Base-by-base conservation (phyloP, 345 rosid species). In the Orychophragmus violaceus region DNA sequence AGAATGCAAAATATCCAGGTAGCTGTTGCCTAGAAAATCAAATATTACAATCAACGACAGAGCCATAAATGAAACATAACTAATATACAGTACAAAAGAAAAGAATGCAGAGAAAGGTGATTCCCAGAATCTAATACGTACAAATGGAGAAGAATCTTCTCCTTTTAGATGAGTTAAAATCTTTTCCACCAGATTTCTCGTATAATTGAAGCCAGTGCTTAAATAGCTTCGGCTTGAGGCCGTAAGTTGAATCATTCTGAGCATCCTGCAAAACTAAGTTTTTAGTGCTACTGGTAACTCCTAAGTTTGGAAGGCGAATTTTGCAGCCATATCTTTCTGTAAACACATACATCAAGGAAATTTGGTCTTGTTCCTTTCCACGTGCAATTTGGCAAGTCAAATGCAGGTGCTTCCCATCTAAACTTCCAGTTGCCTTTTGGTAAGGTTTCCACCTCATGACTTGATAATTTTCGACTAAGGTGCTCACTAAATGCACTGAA, bases 91-190 rank as follows among this genome's bases (percentile, higher is more conserved):
- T 53, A 53, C 27, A 59, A 60, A 66, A 6, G 6, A 30, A 60
- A 59, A 23, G 1, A 39, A 32, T 6, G 19, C 54, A 51, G 19
- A 68, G 14, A 29, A n/a, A 16, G 25, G n/a, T 17, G 49, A 52
- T 32, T 66, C 36, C 30, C 2, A 42, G 24, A 44, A 72, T n/a
- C 35, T 57, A 3, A 37, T 51, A 80, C 98, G 61, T 81, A 92
- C 98, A 92, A n/a, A 89, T 82, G 63, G 89, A 82, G 74, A 89
- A 87, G 80, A 85, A 86, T 27, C 71, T 54, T 75, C 88, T 85
- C 64, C 85, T 88, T 59, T 75, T 80, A 25, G 96, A 87, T 35
- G 81, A 84, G 78, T 76, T 77, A 46, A 92, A 86, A 65, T 85
- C 88, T 68, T 70, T 79, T 68, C 88, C 83, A 61, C 88, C 89